Conservation (phyloP, 768 basidiomycete genomes). For the Pulveroboletus sp. region DNA sequence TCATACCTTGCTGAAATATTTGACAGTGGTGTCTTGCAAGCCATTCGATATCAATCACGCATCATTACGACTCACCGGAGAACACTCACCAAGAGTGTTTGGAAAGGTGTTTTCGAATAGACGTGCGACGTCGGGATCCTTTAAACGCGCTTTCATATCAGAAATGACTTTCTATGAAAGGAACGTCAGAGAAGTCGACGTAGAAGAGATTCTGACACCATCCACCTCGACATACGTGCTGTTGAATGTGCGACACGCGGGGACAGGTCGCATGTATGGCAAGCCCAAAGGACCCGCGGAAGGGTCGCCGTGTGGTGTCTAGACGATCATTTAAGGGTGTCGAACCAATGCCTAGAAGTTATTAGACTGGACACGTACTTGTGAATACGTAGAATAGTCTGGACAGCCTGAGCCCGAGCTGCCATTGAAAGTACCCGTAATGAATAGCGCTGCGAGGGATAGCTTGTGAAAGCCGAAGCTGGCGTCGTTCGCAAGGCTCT, state of each 20-base stretch:
- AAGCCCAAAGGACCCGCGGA: slow-evolving; percentile 59
- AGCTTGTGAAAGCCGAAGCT: slow-evolving; percentile 26
- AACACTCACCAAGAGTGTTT: slow-evolving; percentile 63
- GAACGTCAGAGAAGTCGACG: background rate
- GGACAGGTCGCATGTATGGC: slow-evolving; percentile 70
- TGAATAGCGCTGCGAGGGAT: slow-evolving; percentile 14
- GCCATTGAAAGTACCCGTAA: slow-evolving; percentile 21
- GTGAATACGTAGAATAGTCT: slow-evolving; percentile 58
- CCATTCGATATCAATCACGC: background rate
- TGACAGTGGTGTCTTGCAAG: slow-evolving; percentile 67
- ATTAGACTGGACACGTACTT: slow-evolving; percentile 31
- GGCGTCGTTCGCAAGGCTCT: slow-evolving; percentile 8
- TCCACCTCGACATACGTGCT: slow-evolving; percentile 69
- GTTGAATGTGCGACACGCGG: slow-evolving; percentile 70
- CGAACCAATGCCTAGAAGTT: background rate
- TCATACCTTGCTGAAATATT: slow-evolving; percentile 62
- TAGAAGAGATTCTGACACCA: background rate
- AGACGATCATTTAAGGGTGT: background rate
- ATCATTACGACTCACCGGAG: background rate
- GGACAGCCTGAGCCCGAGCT: slow-evolving; percentile 47
- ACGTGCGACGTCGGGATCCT: slow-evolving; percentile 73
- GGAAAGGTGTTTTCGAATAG: slow-evolving; percentile 82
- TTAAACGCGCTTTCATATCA: slow-evolving; percentile 70
- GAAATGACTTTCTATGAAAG: slow-evolving; percentile 56
- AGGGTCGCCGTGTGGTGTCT: slow-evolving; percentile 57